phyloP scores from a whole-genome alignment of 2,329 filamentous ascomycete genomes.

The Arachnomyces sp. region DNA sequence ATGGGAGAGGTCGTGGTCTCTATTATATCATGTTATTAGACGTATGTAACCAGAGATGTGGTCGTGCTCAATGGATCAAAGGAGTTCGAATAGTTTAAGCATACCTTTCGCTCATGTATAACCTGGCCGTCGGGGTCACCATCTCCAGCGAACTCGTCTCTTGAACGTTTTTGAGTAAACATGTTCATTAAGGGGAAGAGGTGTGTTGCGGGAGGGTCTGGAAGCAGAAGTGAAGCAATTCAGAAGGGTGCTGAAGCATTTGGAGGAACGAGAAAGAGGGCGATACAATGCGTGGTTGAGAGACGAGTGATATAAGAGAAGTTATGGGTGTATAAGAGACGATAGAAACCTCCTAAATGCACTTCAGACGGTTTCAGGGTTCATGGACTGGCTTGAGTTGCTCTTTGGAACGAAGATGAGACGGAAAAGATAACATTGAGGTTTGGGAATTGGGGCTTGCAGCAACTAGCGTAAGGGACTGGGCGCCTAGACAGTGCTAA shows the following conservation, averaged over 20 bases:
- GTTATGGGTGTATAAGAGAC: not conserved
- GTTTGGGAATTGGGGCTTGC: too few species aligned
- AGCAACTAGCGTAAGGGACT: too few species aligned
- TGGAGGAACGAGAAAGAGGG: not conserved
- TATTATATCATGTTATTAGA: conserved; percentile 8
- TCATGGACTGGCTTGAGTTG: too few species aligned
- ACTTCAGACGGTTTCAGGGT: too few species aligned
- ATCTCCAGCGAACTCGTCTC: conserved; percentile 49
- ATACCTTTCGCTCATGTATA: conserved; percentile 21
- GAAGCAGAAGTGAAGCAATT: conserved; percentile 1
- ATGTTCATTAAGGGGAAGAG: conserved; percentile 10
- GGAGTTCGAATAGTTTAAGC: conserved; percentile 1
- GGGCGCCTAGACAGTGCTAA: too few species aligned
- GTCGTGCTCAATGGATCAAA: not conserved
- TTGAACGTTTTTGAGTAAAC: conserved; percentile 21
- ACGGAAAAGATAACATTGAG: too few species aligned
- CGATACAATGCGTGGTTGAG: not conserved
- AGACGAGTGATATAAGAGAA: conserved; percentile 1
- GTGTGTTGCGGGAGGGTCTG: conserved; percentile 6
- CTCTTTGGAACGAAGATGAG: too few species aligned
- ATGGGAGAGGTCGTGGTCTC: conserved; percentile 26
- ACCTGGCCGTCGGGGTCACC: conserved; percentile 51
- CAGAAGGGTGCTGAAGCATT: not conserved
- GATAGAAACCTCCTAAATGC: too few species aligned
- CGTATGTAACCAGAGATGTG: too few species aligned